Evolutionary conservation across 1,284 basidiomycete species (phyloP), one percentile per base, ranked within the genome.

Genomic region (Microstroma glucosiphilum): DNA sequence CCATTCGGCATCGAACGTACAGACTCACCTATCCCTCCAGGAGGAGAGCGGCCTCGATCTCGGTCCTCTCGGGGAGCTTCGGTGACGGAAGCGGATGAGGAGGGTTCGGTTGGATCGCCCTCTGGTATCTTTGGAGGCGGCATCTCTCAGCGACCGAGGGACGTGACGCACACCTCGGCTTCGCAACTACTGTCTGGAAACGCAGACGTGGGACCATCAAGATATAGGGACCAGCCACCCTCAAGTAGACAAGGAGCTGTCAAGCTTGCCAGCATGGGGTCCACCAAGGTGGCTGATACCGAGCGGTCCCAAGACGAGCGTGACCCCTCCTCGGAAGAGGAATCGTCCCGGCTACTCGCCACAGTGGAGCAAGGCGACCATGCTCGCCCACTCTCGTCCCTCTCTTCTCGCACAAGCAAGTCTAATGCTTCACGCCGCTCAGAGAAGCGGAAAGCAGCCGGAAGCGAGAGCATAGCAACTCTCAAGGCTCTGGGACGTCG

Each of bases 381-480:
- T 6, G 51, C 51, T 54, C 25, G n/a, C 12, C 17, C 46, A 48
- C 23, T 4, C n/a, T 48, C 46, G 4, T n/a, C 46, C 6, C 46
- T n/a, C 23, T 23, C n/a, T 48, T 23, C n/a, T 12, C 46, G 46
- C 46, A n/a, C n/a, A 4, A n/a, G n/a, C 46, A n/a, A 23, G 17
- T 23, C 17, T n/a, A 12, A 48, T 12, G 46, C n/a, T 23, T n/a
- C 46, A 4, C 46, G 30, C 9, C 30, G 30, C 30, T 37, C 30
- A 37, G 30, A 37, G 4, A 37, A 37, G 30, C 30, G 30, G 4
- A 37, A 37, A 9, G 30, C 30, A 37, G 30, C 30, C 3, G 43
- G 43, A 37, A n/a, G 49, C 54, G 43, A 43, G 59, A 15, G 58
- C 54, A 23, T 60, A 42, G n/a, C 40, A 13, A 25, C 55, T 19